Conservation (phyloP, 202 grass and related monocot species). For the Elaeis oleifera region DNA sequence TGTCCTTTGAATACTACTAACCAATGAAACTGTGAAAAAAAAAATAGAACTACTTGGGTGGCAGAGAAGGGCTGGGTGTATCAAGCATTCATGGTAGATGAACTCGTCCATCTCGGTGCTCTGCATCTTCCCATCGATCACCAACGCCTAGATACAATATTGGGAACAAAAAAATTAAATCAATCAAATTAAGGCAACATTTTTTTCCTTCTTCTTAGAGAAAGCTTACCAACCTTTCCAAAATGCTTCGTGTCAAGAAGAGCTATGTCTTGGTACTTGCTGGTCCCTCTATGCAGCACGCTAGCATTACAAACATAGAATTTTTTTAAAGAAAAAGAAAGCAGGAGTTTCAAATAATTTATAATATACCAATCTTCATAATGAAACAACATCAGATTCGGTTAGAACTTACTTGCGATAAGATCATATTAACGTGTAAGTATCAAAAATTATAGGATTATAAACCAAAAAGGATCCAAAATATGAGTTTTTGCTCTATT, state of each 20-base stretch:
- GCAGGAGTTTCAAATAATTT: neutral
- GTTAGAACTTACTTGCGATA: no score
- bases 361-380: no score
- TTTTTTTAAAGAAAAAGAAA: neutral
- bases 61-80: slow-evolving; percentile 58
- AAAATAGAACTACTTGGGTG: slow-evolving; percentile 33
- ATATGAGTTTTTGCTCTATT: neutral
- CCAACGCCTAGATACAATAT: slow-evolving; percentile 29
- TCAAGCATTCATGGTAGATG: slow-evolving; percentile 76
- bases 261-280: slow-evolving; percentile 67
- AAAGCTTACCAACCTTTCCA: slow-evolving; percentile 43
- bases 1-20: neutral
- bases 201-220: neutral
- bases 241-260: slow-evolving; percentile 77
- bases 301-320: slow-evolving; percentile 13
- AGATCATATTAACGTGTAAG: neutral
- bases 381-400: no score
- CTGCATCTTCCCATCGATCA: slow-evolving; percentile 91
- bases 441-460: no score
- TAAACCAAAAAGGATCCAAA: no score
- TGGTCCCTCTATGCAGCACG: slow-evolving; percentile 51
- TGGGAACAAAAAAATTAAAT: slow-evolving; percentile 6
- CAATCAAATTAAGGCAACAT: neutral
- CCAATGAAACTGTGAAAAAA: neutral
- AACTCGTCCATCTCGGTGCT: slow-evolving; percentile 74